phyloP scores from a whole-genome alignment of 345 rosid genomes.

The rapeseed (Brassica napus) region Da-Ae NC_063436.1:4038001-4038500 shows the following conservation, averaged over 20 bases:
- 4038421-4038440: slow-evolving; percentile 88
- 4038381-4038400: slow-evolving; percentile 72
- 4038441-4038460: slow-evolving; percentile 82
- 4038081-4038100: slow-evolving; percentile 53
- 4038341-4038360: slow-evolving; percentile 69
- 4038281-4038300: slow-evolving; percentile 44
- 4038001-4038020: slow-evolving; percentile 85
- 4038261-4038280: slow-evolving; percentile 53
- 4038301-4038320: slow-evolving; percentile 65
- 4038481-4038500: slow-evolving; percentile 89
- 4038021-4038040: slow-evolving; percentile 72
- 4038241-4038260: background rate
- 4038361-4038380: slow-evolving; percentile 76
- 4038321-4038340: slow-evolving; percentile 78
- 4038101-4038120: slow-evolving; percentile 61
- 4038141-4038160: slow-evolving; percentile 49
- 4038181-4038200: slow-evolving; percentile 41
- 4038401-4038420: slow-evolving; percentile 82
- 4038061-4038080: slow-evolving; percentile 75
- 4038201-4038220: background rate
- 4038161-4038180: slow-evolving; percentile 44
- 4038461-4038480: slow-evolving; percentile 84
- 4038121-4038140: slow-evolving; percentile 61
- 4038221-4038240: background rate
- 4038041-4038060: slow-evolving; percentile 63